Percentiles rank a stretch among this genome's conserved stretches.
These are phyloP conservation scores for Macroventuria anomochaeta DNA, from an alignment of 2,329 filamentous ascomycete species.

Conservation along the genomic window DNA sequence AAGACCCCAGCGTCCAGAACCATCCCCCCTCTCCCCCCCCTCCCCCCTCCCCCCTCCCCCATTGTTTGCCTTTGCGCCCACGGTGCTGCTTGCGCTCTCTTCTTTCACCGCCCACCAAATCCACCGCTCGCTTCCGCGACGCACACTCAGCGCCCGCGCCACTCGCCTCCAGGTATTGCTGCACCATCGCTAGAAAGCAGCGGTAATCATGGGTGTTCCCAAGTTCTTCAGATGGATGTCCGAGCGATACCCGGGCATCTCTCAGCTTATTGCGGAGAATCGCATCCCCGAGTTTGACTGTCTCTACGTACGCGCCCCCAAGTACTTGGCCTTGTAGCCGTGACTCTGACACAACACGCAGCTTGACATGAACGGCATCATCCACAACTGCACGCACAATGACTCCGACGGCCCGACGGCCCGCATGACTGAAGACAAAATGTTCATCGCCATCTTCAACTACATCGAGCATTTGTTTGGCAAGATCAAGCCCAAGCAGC, in stretches of 20 bases:
- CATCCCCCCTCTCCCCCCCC: too few species aligned
- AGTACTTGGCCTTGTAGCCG: background rate
- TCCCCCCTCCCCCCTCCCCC: too few species aligned
- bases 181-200: slow-evolving; percentile 26
- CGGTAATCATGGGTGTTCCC: slow-evolving; percentile 69
- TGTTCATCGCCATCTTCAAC: slow-evolving; percentile 99
- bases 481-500: slow-evolving; percentile 97
- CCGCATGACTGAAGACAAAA: slow-evolving; percentile 94
- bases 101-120: slow-evolving; percentile 16
- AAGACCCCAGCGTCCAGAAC: slow-evolving; percentile 51
- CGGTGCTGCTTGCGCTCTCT: slow-evolving; percentile 36
- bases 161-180: slow-evolving; percentile 17
- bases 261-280: slow-evolving; percentile 97
- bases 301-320: slow-evolving; percentile 72
- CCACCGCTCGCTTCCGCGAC: slow-evolving; percentile 15
- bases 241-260: slow-evolving; percentile 97
- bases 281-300: slow-evolving; percentile 99
- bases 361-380: slow-evolving; percentile 99
- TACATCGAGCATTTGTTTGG: slow-evolving; percentile 99
- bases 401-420: slow-evolving; percentile 91
- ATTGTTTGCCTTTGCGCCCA: slow-evolving; percentile 21
- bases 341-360: slow-evolving; percentile 42
- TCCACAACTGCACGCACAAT: slow-evolving; percentile 97
- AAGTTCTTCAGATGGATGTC: slow-evolving; percentile 99
- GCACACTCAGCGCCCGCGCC: slow-evolving; percentile 7